Conservation (phyloP, 345 rosid species). For the Populus alba region DNA sequence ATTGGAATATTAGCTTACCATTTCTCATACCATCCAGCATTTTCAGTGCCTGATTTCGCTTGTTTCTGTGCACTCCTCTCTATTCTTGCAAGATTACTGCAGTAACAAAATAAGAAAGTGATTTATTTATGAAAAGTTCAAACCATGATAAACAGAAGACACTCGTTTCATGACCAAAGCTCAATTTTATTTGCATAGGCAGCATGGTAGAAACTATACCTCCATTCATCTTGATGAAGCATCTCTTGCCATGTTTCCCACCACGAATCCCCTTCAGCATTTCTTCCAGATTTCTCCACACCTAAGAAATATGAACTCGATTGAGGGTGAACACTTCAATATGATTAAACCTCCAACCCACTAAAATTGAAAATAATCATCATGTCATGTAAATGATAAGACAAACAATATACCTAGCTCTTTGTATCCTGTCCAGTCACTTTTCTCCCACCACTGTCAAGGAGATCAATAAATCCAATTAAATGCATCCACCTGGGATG, state of each 20-base stretch:
- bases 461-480: constrained; percentile 76
- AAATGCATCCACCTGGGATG: constrained; percentile 67
- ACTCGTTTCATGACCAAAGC: neutral
- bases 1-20: constrained; percentile 54
- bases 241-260: constrained; percentile 99
- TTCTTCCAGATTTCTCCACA: constrained; percentile 96
- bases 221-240: constrained; percentile 98
- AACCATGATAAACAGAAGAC: neutral
- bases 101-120: constrained; percentile 16
- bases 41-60: constrained; percentile 89
- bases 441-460: constrained; percentile 99
- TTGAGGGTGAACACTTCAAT: constrained; percentile 6
- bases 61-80: constrained; percentile 99
- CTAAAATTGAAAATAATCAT: neutral
- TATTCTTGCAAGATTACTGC: constrained; percentile 92
- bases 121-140: constrained; percentile 3
- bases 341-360: neutral
- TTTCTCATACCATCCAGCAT: constrained; percentile 99
- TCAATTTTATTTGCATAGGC: neutral
- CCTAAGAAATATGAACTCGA: constrained; percentile 46
- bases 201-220: constrained; percentile 38
- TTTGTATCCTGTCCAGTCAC: constrained; percentile 99
- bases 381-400: constrained; percentile 1
- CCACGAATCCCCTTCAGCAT: constrained; percentile 97
- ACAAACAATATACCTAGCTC: constrained; percentile 70